These are phyloP conservation scores for Stropharia rugosoannulata DNA, from an alignment of 768 basidiomycete species.

Conservation along the genomic window DNA sequence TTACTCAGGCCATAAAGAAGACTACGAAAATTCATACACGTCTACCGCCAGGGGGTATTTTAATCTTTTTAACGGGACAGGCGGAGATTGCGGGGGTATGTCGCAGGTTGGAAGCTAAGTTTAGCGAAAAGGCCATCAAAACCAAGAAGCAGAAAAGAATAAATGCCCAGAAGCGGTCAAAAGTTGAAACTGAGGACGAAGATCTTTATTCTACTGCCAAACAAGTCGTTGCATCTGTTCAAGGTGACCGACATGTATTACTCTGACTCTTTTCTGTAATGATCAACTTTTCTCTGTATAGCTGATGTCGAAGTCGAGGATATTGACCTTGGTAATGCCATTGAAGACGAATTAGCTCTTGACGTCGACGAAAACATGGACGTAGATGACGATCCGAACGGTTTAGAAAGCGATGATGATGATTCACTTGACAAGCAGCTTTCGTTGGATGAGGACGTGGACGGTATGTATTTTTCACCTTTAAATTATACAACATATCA, in stretches of 20 bases:
- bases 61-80: constrained; percentile 95
- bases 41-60: constrained; percentile 88
- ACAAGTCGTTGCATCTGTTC: constrained; percentile 38
- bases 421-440: constrained; percentile 52
- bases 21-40: constrained; percentile 89
- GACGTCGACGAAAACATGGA: constrained; percentile 65
- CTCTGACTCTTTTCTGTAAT: neutral
- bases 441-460: constrained; percentile 66
- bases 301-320: constrained; percentile 84
- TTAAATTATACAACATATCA: constrained; percentile 1
- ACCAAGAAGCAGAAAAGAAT: constrained; percentile 42
- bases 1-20: constrained; percentile 89
- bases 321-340: constrained; percentile 58
- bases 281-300: constrained; percentile 18
- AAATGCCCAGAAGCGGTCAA: constrained; percentile 20
- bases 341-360: constrained; percentile 53
- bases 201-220: constrained; percentile 17
- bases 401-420: constrained; percentile 73
- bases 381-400: constrained; percentile 75
- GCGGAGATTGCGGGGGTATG: constrained; percentile 91
- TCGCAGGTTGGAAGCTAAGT: constrained; percentile 75
- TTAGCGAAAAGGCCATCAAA: constrained; percentile 63
- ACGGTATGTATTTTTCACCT: constrained; percentile 43
- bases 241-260: constrained; percentile 36
- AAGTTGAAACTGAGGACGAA: constrained; percentile 21